Conservation (phyloP, 257 asterid species). For the Apocynum venetum region DNA sequence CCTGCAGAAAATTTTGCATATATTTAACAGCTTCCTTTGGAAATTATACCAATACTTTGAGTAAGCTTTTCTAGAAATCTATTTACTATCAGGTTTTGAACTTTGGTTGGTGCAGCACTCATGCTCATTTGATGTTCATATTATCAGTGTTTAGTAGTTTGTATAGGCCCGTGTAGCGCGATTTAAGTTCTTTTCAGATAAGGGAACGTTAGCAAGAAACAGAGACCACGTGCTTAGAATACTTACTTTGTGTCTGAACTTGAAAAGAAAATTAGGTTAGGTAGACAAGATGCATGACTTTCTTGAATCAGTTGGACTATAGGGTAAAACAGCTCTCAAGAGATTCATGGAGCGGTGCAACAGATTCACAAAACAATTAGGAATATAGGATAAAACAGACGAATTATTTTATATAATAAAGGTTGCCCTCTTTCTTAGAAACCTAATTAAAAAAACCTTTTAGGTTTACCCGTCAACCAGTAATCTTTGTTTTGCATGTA, state of each 20-base stretch:
- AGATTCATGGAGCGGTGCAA: not conserved
- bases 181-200: not conserved
- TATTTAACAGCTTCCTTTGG: not conserved
- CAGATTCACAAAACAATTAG: not conserved
- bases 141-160: not conserved
- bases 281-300: not conserved
- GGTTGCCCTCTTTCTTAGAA: not conserved
- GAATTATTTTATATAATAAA: not conserved
- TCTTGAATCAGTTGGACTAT: not conserved
- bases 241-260: not conserved
- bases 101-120: not conserved
- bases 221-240: not conserved
- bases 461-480: constrained; percentile 8
- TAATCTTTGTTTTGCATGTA: constrained; percentile 2
- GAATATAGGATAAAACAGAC: not conserved
- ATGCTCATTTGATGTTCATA: not conserved
- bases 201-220: not conserved
- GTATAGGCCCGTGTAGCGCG: not conserved
- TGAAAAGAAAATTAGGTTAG: constrained; percentile 11
- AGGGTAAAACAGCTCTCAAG: not conserved
- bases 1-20: not conserved
- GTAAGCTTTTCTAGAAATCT: not conserved
- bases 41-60: not conserved
- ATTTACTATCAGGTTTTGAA: not conserved
- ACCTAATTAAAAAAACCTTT: not conserved